Conservation (phyloP, 202 grass and related monocot genomes). For the Sporobolus alterniflorus region DNA sequence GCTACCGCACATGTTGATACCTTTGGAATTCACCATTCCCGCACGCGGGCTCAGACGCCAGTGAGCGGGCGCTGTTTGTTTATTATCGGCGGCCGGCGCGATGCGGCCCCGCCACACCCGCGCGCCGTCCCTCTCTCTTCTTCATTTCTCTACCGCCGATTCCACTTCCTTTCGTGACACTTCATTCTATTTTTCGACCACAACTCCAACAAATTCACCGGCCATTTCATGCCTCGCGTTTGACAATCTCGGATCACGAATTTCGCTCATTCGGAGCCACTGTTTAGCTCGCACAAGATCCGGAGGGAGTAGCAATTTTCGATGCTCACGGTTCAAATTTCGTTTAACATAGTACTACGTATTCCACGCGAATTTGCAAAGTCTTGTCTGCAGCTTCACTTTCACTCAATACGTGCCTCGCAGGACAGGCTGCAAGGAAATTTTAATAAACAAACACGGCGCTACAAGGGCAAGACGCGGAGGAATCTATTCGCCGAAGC, state of each 20-base stretch:
- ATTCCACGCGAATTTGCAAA: too few relatives aligned
- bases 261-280: neutral
- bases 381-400: too few relatives aligned
- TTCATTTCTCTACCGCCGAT: neutral
- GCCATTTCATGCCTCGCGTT: neutral
- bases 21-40: neutral
- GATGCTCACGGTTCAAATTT: too few relatives aligned
- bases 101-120: neutral
- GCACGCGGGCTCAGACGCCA: constrained; percentile 31
- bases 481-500: neutral
- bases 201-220: too few relatives aligned
- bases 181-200: neutral
- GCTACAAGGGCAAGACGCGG: neutral
- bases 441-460: too few relatives aligned
- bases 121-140: neutral
- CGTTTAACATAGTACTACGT: too few relatives aligned
- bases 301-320: too few relatives aligned
- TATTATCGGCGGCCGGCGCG: constrained; percentile 31
- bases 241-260: neutral
- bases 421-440: neutral
- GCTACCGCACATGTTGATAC: too few relatives aligned
- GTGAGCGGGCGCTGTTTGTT: neutral
- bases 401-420: too few relatives aligned
- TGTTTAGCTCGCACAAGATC: neutral
- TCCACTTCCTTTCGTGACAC: neutral